phyloP scores from a whole-genome alignment of 805 yeast genomes.

The Yarrowia divulgata region DNA sequence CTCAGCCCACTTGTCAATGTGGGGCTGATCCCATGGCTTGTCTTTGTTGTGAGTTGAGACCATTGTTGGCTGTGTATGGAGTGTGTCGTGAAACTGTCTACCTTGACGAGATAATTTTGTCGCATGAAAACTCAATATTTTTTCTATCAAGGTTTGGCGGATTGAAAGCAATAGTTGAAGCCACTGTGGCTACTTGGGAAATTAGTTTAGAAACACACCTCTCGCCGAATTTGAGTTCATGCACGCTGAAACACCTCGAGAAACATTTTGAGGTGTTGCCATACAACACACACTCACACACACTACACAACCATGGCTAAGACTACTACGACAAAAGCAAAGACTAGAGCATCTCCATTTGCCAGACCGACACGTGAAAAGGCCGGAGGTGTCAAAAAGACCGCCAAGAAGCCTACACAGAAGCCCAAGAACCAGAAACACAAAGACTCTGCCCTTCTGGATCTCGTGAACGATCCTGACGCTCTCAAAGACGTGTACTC shows the following conservation, averaged over 20 bases:
- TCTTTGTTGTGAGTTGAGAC: constrained; percentile 92
- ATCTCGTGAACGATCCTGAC: constrained; percentile 12
- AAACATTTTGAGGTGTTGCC: constrained; percentile 21
- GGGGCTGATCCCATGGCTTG: constrained; percentile 98
- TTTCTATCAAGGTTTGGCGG: constrained; percentile 31
- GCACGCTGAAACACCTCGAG: constrained; percentile 6
- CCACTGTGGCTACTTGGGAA: too few relatives aligned
- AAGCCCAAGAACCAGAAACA: constrained; percentile 25
- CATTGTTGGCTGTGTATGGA: constrained; percentile 56
- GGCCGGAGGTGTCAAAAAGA: constrained; percentile 14
- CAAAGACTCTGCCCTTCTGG: constrained; percentile 24
- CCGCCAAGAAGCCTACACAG: constrained; percentile 17
- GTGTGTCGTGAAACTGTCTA: constrained; percentile 15
- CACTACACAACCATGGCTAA: constrained; percentile 23
- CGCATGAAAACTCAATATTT: constrained; percentile 29
- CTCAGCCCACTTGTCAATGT: constrained; percentile 88
- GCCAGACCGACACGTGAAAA: constrained; percentile 1
- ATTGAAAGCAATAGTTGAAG: background rate
- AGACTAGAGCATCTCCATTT: constrained; percentile 2
- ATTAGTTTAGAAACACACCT: background rate
- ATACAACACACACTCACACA: background rate
- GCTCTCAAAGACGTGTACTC: constrained; percentile 19
- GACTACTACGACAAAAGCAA: constrained; percentile 4
- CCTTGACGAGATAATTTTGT: constrained; percentile 20
- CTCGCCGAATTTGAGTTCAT: constrained; percentile 5